phyloP scores from a whole-genome alignment of 1,139 yeast genomes.

The Meyerozyma athensensis region DNA sequence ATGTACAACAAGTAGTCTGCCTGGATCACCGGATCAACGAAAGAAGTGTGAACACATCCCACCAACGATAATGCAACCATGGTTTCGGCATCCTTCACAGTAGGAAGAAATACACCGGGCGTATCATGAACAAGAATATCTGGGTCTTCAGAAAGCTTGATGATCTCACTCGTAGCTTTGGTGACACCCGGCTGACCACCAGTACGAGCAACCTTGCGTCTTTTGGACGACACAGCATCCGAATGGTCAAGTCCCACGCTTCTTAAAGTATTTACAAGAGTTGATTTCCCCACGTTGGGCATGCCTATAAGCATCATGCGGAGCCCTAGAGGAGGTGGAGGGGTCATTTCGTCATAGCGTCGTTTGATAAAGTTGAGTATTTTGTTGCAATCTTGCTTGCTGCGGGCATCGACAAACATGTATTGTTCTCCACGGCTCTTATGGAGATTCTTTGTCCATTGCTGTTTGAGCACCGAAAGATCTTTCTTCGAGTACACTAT shows the following conservation, averaged over 20 bases:
- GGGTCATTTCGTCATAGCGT: constrained; percentile 39
- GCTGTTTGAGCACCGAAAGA: constrained; percentile 28
- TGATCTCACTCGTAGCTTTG: constrained; percentile 69
- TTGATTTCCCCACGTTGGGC: constrained; percentile 99
- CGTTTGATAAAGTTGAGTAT: constrained; percentile 48
- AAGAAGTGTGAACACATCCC: constrained; percentile 69
- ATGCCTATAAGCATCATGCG: constrained; percentile 79
- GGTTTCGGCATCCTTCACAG: constrained; percentile 58
- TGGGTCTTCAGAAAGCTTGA: constrained; percentile 58
- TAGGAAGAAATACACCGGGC: constrained; percentile 88
- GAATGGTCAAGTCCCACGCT: constrained; percentile 42
- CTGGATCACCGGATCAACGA: constrained; percentile 77
- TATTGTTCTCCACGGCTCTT: constrained; percentile 44
- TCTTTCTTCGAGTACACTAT: constrained; percentile 71
- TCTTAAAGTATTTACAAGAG: constrained; percentile 72
- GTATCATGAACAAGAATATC: constrained; percentile 78
- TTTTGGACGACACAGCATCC: constrained; percentile 28
- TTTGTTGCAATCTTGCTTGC: constrained; percentile 43
- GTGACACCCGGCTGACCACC: constrained; percentile 95
- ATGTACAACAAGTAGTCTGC: constrained; percentile 81
- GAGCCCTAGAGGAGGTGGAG: constrained; percentile 81
- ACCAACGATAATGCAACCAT: constrained; percentile 74
- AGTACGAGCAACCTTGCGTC: constrained; percentile 70
- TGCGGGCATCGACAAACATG: constrained; percentile 58
- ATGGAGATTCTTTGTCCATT: constrained; percentile 51